phyloP scores from a whole-genome alignment of 805 yeast genomes.

The Candida argentea region DNA sequence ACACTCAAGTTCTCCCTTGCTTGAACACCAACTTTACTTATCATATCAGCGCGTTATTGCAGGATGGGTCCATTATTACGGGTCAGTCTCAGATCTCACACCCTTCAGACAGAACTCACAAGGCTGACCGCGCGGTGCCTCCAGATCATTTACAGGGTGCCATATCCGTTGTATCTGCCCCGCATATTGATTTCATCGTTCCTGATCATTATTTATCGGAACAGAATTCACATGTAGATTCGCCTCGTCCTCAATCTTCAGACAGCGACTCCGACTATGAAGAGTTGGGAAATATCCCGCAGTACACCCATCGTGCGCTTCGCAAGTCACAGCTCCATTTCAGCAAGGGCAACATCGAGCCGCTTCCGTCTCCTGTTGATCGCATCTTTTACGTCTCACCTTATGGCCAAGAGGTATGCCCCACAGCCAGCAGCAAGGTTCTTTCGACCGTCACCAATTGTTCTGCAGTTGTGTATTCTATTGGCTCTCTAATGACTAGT shows the following conservation, averaged over 20 bases:
- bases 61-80: slow-evolving; percentile 62
- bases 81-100: slow-evolving; percentile 95
- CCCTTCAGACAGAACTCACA: slow-evolving; percentile 38
- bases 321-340: slow-evolving; percentile 67
- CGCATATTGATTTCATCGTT: slow-evolving; percentile 4
- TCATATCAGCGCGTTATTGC: slow-evolving; percentile 69
- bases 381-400: slow-evolving; percentile 76
- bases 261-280: slow-evolving; percentile 15
- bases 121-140: slow-evolving; percentile 1
- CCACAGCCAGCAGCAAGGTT: slow-evolving; percentile 59
- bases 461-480: slow-evolving; percentile 58
- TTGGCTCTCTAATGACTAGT: slow-evolving; percentile 86
- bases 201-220: slow-evolving; percentile 1
- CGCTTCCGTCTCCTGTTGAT: slow-evolving; percentile 65
- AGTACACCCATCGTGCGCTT: slow-evolving; percentile 71
- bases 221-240: background rate
- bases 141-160: background rate
- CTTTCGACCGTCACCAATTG: slow-evolving; percentile 38
- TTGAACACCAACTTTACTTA: slow-evolving; percentile 77
- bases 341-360: slow-evolving; percentile 44
- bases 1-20: slow-evolving; percentile 62
- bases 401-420: slow-evolving; percentile 78
- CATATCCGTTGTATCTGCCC: slow-evolving; percentile 1
- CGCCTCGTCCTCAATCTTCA: background rate
- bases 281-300: slow-evolving; percentile 54